Evolutionary conservation across 768 basidiomycete species (phyloP), one percentile per base, ranked within the genome.

Genomic region (Mycena epipterygia): DNA sequence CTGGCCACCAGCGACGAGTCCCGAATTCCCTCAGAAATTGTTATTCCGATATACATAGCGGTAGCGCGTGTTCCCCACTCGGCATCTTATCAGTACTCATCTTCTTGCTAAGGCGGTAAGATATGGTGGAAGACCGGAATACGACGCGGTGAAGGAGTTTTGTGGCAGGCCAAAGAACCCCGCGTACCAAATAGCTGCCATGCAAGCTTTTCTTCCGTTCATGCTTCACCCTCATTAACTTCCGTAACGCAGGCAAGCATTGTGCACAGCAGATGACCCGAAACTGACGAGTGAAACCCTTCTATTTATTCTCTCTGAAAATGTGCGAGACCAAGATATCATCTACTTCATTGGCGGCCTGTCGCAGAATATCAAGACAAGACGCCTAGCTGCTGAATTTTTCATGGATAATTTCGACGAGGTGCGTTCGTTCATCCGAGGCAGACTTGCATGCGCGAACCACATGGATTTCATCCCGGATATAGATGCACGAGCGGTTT

Each of bases 381-480:
- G 86, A 39, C 80, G 87, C 48, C 75, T 79, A 57, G 77, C 85
- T n/a, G 83, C 80, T 12, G 71, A 81, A 41, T 89, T 86, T 77
- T 86, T 90, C 77, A 81, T 84, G 80, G 78, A 83, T n/a, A 83
- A 89, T 74, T 90, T 86, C 74, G 76, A 72, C 83, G 87, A 71
- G 65, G 86, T 74, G 73, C 32, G 58, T 23, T 14, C 42, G n/a
- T 64, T 33, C n/a, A n/a, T n/a, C n/a, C 42, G 8, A 32, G 16
- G 2, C 55, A n/a, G 23, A 44, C 30, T 17, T 53, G 44, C 68
- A 57, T 53, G 62, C 62, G 57, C 37, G 48, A 39, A 7, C 41
- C 69, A 39, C 64, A 66, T 61, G 58, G 33, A 61, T 61, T 70
- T 70, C 57, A 70, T 70, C 33, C 64, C 64, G 68, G 55, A 19